Base-by-base conservation (phyloP, 1,284 basidiomycete genomes). In the Mycosarcoma maydis region DNA sequence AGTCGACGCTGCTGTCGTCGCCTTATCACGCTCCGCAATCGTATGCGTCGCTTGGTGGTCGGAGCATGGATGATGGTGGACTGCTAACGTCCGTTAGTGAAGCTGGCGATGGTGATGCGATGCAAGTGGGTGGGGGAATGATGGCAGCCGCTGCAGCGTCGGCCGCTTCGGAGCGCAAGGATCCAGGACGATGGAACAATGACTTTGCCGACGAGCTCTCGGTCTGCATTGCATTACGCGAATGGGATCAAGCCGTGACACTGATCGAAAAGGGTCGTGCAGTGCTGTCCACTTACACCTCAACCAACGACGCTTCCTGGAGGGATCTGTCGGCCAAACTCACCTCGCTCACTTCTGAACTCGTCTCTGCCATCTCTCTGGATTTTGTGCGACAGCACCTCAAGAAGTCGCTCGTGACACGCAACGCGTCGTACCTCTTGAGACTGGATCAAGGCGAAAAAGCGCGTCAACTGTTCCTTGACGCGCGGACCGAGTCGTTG, bases 191-290 rank as follows among this genome's bases (percentile, higher is more conserved):
- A 16, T 97, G 91, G 88, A 88, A 92, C 19, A 89, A 90, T 51
- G 92, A 96, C 64, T 94, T 92, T 84, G 88, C 90, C 3, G 96
- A 98, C 80, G 89, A 95, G 42, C 83, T 98, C 9, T 91, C 92
- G 0, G 94, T 98, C 14, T 88, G 92, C 3, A 94, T 98, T 64
- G 92, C 94, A 1, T 85, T 94, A 44, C 87, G 92, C 44, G 88
- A 92, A 72, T 98, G 93, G 91, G 89, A 91, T 27, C 88, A 90
- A 73, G 93, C 94, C 0, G 90, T 92, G 11, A 84, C 84, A 11
- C 85, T 96, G 3, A 88, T 97, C 9, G 92, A 95, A 76, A 88
- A 91, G 83, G 89, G 90, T 29, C 88, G 91, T 80, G 84, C 84
- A 26, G 88, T 90, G 71, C 82, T 88, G 3, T 81, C 86, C 19